Evolutionary conservation across 495 filamentous ascomycete species (phyloP).

Genomic region (Aeminium ludgeri): DNA sequence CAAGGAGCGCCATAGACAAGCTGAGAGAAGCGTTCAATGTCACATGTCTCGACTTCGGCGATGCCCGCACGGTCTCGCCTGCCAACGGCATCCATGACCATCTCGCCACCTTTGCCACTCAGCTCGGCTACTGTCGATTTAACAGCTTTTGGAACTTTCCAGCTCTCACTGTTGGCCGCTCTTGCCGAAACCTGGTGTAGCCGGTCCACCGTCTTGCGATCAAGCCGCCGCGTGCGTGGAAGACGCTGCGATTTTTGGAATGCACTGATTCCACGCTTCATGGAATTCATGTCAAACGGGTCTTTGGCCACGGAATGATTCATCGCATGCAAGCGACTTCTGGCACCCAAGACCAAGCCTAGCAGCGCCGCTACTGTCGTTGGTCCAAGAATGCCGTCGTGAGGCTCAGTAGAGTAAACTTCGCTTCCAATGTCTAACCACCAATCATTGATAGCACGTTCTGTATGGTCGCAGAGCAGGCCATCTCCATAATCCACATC

Average conservation of each 20-base stretch:
- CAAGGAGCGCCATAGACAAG: slow-evolving; percentile 60
- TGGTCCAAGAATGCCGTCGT: slow-evolving; percentile 78
- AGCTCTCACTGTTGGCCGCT: slow-evolving; percentile 64
- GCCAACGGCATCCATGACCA: slow-evolving; percentile 87
- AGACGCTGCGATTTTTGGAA: slow-evolving; percentile 87
- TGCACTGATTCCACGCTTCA: slow-evolving; percentile 64
- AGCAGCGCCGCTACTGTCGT: slow-evolving; percentile 81
- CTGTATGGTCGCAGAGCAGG: slow-evolving; percentile 80
- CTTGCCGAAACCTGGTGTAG: slow-evolving; percentile 74
- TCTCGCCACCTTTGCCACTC: slow-evolving; percentile 84
- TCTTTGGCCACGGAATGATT: slow-evolving; percentile 81
- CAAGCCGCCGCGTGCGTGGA: slow-evolving; percentile 55
- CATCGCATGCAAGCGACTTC: slow-evolving; percentile 67
- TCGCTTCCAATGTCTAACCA: slow-evolving; percentile 90
- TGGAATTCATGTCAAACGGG: slow-evolving; percentile 66
- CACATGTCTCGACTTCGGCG: slow-evolving; percentile 77
- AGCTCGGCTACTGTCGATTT: slow-evolving; percentile 91
- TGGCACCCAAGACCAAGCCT: slow-evolving; percentile 73
- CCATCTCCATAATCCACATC: slow-evolving; percentile 85
- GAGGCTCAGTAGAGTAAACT: slow-evolving; percentile 76
- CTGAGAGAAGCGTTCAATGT: slow-evolving; percentile 67
- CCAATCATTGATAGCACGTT: slow-evolving; percentile 83
- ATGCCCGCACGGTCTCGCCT: slow-evolving; percentile 74
- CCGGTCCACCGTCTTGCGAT: slow-evolving; percentile 64
- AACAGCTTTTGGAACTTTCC: slow-evolving; percentile 72